Conservation (phyloP, 768 basidiomycete species). For the Xanthoconium purpureum region DNA sequence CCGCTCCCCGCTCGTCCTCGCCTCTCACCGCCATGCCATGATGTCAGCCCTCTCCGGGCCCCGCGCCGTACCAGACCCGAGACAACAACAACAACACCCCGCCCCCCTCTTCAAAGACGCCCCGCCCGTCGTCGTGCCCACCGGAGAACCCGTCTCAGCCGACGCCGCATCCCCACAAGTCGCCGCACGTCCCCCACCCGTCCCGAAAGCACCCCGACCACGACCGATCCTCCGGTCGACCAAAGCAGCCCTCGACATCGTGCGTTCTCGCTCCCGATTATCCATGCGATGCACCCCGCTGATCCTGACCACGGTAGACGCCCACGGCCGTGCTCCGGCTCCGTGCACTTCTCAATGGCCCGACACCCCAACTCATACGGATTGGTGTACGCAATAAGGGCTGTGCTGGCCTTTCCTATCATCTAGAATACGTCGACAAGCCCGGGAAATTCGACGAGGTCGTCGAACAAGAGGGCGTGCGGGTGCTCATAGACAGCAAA, state of each 20-base stretch:
- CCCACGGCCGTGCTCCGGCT: slow-evolving; percentile 74
- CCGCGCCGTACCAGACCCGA: slow-evolving; percentile 14
- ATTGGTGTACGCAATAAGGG: slow-evolving; percentile 97
- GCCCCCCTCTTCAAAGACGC: slow-evolving; percentile 38
- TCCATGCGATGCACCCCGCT: not conserved
- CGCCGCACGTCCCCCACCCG: slow-evolving; percentile 67
- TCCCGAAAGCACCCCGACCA: slow-evolving; percentile 60
- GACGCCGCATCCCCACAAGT: slow-evolving; percentile 70
- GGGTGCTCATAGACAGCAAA: slow-evolving; percentile 92
- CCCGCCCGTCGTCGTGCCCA: slow-evolving; percentile 51
- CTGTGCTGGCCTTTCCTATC: slow-evolving; percentile 82
- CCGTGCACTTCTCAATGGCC: slow-evolving; percentile 67
- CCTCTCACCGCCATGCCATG: slow-evolving; percentile 52
- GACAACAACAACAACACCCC: slow-evolving; percentile 9
- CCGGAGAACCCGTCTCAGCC: slow-evolving; percentile 44
- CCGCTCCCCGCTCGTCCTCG: not conserved
- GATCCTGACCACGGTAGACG: slow-evolving; percentile 48
- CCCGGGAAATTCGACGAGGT: slow-evolving; percentile 93
- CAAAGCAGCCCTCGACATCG: slow-evolving; percentile 77
- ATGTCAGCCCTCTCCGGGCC: slow-evolving; percentile 56
- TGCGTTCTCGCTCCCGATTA: slow-evolving; percentile 31
- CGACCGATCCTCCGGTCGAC: slow-evolving; percentile 64
- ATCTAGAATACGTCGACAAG: slow-evolving; percentile 91
- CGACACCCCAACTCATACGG: slow-evolving; percentile 88
- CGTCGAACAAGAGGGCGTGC: slow-evolving; percentile 92